Percentiles rank a stretch among this genome's conserved stretches.
Conservation (phyloP, 495 filamentous ascomycete genomes). For the Tuber indicum region DNA sequence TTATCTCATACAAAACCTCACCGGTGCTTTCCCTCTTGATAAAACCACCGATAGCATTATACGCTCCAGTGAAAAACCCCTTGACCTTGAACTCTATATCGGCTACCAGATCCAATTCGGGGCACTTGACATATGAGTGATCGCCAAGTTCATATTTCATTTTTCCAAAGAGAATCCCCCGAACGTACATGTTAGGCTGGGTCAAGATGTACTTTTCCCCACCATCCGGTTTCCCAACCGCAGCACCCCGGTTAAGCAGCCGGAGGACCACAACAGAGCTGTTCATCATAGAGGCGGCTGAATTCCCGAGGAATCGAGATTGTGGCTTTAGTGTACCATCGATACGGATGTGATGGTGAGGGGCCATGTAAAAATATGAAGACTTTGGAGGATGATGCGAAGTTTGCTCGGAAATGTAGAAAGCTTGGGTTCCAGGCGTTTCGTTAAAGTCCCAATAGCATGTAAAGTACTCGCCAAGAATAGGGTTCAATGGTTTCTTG, state of each 20-base stretch:
- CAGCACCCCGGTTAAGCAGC: conserved; percentile 59
- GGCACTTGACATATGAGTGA: conserved; percentile 88
- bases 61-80: conserved; percentile 91
- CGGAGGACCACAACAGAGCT: conserved; percentile 75
- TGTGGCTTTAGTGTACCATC: conserved; percentile 95
- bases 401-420: conserved; percentile 95
- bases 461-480: conserved; percentile 90
- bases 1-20: conserved; percentile 79
- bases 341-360: conserved; percentile 87
- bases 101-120: conserved; percentile 75
- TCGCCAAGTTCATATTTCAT: conserved; percentile 99
- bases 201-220: conserved; percentile 88
- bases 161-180: conserved; percentile 94
- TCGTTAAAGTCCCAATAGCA: conserved; percentile 94
- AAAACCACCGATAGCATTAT: conserved; percentile 88
- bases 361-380: conserved; percentile 98
- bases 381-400: conserved; percentile 98
- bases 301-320: conserved; percentile 94
- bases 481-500: conserved; percentile 96
- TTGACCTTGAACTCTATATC: conserved; percentile 99
- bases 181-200: conserved; percentile 98
- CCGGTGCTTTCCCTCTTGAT: conserved; percentile 87
- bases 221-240: conserved; percentile 50
- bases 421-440: conserved; percentile 63
- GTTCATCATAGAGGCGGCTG: conserved; percentile 97